Evolutionary conservation across 257 asterid species (phyloP), one percentile per base, ranked within the genome.

Genomic region (Solanum pennellii): DNA sequence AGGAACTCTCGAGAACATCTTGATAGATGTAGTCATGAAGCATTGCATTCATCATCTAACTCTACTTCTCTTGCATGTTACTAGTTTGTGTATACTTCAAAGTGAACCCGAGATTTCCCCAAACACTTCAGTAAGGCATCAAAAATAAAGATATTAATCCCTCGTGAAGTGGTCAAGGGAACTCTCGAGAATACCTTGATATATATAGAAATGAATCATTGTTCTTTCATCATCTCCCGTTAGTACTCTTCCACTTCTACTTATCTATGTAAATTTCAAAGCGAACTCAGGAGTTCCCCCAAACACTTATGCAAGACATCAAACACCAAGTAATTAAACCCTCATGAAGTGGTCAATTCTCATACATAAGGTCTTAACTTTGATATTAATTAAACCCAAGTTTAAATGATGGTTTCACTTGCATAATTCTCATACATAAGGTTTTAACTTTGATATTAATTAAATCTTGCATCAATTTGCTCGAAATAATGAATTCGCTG

Each of bases 111-210:
- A 10, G 47, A 39, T 85, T 85, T 89, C 88, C 91, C 91, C 35
- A 88, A 88, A 90, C 90, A 88, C 89, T 90, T 88, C 88, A 87
- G 76, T 20, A 72, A 44, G 89, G 49, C 76, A 15, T 31, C 13
- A 27, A 10, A 21, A 29, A 12, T 0, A 14, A 69, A 69, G 12
- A 14, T 7, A 52, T 16, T 69, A 56, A 7, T 5, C 13, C 69
- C 14, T 23, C 7, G 10, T 33, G 35, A 33, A 33, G 35, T 33
- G 35, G 35, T 33, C 5, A 33, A 60, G 69, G 15, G 15, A 60
- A 60, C 69, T 60, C 69, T 60, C 12, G 14, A 29, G 15, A 60
- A 60, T 29, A 60, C 69, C 29, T 23, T 60, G 69, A 60, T 60
- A 23, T 6, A 23, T 60, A 12, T 60, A 1, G 12, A 21, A 12